Evolutionary conservation across 1,284 basidiomycete genomes (phyloP).

Genomic region (Irpex sp.): DNA sequence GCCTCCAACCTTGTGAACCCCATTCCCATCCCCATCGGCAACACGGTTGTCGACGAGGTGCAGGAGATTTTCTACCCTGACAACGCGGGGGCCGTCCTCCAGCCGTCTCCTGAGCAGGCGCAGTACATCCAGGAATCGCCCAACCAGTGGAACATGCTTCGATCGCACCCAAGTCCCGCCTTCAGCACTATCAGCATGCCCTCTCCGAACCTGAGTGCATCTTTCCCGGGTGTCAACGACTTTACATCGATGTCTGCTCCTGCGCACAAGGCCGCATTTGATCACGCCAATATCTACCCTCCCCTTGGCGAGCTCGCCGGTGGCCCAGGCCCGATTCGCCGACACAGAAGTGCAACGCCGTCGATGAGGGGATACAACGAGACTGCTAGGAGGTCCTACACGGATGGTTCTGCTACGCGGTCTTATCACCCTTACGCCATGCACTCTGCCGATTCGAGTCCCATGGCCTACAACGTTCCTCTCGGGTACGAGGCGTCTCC

Average conservation of each 20-base stretch:
- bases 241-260: constrained; percentile 58
- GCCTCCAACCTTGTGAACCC: constrained; percentile 9
- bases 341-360: constrained; percentile 75
- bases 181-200: constrained; percentile 35
- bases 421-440: constrained; percentile 55
- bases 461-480: constrained; percentile 46
- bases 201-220: constrained; percentile 11
- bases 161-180: constrained; percentile 28
- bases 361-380: constrained; percentile 48
- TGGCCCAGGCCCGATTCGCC: constrained; percentile 54
- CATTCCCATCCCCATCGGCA: constrained; percentile 2
- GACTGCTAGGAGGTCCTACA: constrained; percentile 46
- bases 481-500: constrained; percentile 29
- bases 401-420: constrained; percentile 28
- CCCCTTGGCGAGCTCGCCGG: constrained; percentile 28
- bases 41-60: constrained; percentile 7
- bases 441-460: constrained; percentile 54
- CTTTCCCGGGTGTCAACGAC: constrained; percentile 20
- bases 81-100: constrained; percentile 9
- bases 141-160: constrained; percentile 21
- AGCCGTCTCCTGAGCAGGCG: constrained; percentile 15
- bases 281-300: constrained; percentile 50
- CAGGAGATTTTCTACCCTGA: constrained; percentile 23
- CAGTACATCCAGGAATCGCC: constrained; percentile 7
- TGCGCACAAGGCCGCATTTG: constrained; percentile 63